Evolutionary conservation across 208 protist species (phyloP), one percentile per base, ranked within the genome.

Genomic region (Wallacemonas rigidus): DNA sequence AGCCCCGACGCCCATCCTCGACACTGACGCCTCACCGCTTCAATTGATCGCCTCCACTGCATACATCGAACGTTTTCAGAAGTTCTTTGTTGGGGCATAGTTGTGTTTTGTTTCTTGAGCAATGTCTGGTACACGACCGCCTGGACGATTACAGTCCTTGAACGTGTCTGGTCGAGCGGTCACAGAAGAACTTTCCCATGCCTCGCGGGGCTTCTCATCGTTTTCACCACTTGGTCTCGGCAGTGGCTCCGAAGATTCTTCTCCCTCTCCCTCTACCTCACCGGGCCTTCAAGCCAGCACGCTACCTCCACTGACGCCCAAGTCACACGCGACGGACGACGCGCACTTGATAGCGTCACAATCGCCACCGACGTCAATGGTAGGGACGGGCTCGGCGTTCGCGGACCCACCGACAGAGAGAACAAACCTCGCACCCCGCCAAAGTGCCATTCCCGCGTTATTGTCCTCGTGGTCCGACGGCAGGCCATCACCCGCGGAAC

Each of bases 381-480:
- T 0, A 26, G 26, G 26, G 26, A 26, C 26, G 26, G 26, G 26
- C 26, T 26, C 26, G 26, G 45, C 8, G 8, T 12, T 14, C 45
- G 45, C 1, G 45, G 45, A 50, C 8, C 8, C 45, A 6, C 12
- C 45, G 7, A 6, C 56, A 15, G 56, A 38, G 56, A 5, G 36
- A 15, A 62, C 56, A 38, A 43, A 3, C 35, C 5, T 38, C 5
- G 56, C 56, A 35, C 15, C 53, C 3, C 60, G 26, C 9, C 60
- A 65, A 65, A 41, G 60, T 14, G 60, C 60, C 4, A 65, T 65
- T 15, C 60, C 60, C 9, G 60, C 7, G 9, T 17, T 65, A 17
- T 41, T 65, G 40, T 41, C 40, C 5, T 48, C 60, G 12, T 65
- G 43, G 38, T 0, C 45, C 6, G 45, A 50, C 45, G 8, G 45